A percentile compares a stretch with the other conserved stretches of the same genome.
phyloP scores from a whole-genome alignment of 202 grass and related monocot genomes.

The Zoysia matrella region DNA sequence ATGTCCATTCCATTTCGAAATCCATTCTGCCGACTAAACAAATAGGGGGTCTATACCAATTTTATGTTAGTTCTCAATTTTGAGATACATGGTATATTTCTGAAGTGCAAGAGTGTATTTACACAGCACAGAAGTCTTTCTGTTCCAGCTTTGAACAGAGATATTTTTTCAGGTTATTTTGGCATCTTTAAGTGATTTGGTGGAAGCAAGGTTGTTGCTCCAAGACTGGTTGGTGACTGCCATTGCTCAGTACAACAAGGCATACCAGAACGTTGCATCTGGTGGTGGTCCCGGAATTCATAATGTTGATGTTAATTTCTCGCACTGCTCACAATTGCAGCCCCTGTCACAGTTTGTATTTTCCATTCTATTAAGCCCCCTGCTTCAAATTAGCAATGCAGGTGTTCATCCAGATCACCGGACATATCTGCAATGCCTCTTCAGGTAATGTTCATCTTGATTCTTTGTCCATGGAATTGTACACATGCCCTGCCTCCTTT shows the following conservation, averaged over 20 bases:
- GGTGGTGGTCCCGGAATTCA: conserved; percentile 34
- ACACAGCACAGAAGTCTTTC: not conserved
- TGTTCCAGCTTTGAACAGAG: conserved; percentile 21
- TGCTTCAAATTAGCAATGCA: conserved; percentile 61
- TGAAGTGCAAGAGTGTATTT: conserved; percentile 5
- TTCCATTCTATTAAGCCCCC: conserved; percentile 62
- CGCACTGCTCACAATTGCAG: conserved; percentile 67
- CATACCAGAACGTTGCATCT: conserved; percentile 48
- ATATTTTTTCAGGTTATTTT: conserved; percentile 65
- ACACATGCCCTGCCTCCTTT: not conserved
- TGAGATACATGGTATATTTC: not conserved
- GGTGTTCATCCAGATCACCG: conserved; percentile 62
- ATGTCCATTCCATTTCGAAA: conserved; percentile 18
- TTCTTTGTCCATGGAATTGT: conserved; percentile 24
- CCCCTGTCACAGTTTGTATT: conserved; percentile 68
- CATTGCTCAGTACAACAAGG: conserved; percentile 69
- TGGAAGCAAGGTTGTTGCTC: conserved; percentile 62
- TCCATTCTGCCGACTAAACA: conserved; percentile 21
- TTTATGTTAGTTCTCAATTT: conserved; percentile 5
- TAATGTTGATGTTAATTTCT: conserved; percentile 65
- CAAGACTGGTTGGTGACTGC: conserved; percentile 71
- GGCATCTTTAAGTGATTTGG: conserved; percentile 66
- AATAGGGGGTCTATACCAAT: conserved; percentile 7
- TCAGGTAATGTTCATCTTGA: conserved; percentile 55
- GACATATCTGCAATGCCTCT: conserved; percentile 78